Evolutionary conservation across 1,284 basidiomycete species (phyloP).

Genomic region (Rhodotorula mucilaginosa): DNA sequence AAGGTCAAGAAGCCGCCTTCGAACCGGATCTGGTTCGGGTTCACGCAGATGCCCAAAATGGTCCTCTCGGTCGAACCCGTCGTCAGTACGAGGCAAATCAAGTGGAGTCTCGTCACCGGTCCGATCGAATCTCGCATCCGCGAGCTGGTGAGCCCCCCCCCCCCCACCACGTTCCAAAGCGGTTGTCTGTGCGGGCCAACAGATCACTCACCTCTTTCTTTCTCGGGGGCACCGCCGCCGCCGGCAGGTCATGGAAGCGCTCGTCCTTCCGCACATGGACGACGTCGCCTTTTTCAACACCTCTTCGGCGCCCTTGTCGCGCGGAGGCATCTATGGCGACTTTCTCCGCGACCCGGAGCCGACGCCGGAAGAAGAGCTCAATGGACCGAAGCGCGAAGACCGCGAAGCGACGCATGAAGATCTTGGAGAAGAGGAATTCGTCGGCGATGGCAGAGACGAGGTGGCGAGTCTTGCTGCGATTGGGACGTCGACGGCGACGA

Average conservation of each 20-base stretch:
- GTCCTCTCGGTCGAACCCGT: slow-evolving; percentile 86
- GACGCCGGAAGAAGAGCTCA: slow-evolving; percentile 10
- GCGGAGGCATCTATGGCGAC: slow-evolving; percentile 88
- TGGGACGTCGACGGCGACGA: too few species aligned
- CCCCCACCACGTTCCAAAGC: too few species aligned
- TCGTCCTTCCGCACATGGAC: slow-evolving; percentile 97
- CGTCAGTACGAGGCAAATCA: slow-evolving; percentile 84
- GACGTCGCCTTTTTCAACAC: slow-evolving; percentile 93
- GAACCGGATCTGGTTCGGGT: slow-evolving; percentile 96
- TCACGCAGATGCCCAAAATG: slow-evolving; percentile 87
- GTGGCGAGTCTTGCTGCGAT: neutral
- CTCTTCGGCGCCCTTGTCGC: slow-evolving; percentile 55
- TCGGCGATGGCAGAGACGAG: neutral
- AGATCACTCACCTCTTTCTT: too few species aligned
- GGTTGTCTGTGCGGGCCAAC: neutral
- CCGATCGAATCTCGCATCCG: slow-evolving; percentile 84
- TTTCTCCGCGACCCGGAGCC: slow-evolving; percentile 9
- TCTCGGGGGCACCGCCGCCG: neutral
- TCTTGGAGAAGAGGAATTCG: neutral
- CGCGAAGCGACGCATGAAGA: neutral
- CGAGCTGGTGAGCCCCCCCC: slow-evolving; percentile 68
- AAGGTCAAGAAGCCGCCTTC: slow-evolving; percentile 93
- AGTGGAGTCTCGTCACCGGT: slow-evolving; percentile 85
- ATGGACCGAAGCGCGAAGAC: neutral
- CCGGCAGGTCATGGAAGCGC: slow-evolving; percentile 77